A percentile compares a stretch with the other conserved stretches of the same genome.
These are phyloP conservation scores for Quercus tomentella DNA, from an alignment of 331 rosid species.

Conservation along the genomic window DNA sequence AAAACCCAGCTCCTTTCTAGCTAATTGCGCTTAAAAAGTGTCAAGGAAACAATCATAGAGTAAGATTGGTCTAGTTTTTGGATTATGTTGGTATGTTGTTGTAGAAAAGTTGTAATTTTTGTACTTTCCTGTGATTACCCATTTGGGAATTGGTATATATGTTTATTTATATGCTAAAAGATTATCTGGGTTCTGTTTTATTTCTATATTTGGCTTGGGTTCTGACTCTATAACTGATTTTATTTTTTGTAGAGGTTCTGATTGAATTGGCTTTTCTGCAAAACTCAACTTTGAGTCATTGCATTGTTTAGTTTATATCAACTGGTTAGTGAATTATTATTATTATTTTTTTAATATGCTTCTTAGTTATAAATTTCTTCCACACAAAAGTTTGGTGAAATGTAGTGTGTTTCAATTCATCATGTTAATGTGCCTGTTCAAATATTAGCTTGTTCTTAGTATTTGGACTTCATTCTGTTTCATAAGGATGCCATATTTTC, in stretches of 20 bases:
- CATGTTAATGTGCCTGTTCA: background rate
- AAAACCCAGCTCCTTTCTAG: slow-evolving; percentile 10
- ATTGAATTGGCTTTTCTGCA: background rate
- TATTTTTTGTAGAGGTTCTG: background rate
- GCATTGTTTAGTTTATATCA: background rate
- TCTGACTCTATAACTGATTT: background rate
- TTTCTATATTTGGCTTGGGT: background rate
- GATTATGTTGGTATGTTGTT: background rate
- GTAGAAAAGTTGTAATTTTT: background rate
- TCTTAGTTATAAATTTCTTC: background rate
- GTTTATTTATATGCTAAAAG: background rate
- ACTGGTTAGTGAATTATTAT: background rate
- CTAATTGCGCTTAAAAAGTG: slow-evolving; percentile 1
- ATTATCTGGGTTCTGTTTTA: slow-evolving; percentile 4
- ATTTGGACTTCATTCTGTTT: no score
- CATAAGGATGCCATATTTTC: no score
- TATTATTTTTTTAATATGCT: background rate
- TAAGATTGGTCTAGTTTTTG: background rate
- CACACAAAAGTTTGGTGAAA: background rate
- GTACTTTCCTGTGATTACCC: background rate
- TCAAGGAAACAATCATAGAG: background rate
- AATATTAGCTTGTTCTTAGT: no score
- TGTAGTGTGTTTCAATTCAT: background rate
- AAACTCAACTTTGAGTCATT: background rate
- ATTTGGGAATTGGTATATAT: background rate